phyloP scores from a whole-genome alignment of 2,329 filamentous ascomycete species.

The Xylaria multiplex region DNA sequence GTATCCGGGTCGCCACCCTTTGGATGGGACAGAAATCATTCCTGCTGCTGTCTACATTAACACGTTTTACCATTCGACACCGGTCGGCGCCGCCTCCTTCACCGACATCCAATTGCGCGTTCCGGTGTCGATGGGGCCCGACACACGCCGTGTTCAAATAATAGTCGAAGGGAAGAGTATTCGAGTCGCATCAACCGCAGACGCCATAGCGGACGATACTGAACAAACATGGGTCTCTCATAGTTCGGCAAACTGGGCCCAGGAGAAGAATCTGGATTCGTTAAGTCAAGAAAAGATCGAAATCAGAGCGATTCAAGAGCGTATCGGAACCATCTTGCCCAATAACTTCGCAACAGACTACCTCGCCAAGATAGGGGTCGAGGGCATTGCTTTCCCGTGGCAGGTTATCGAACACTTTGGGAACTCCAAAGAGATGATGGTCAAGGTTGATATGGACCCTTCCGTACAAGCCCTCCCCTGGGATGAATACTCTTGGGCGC shows the following conservation, averaged over 20 bases:
- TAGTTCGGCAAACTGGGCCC: conserved; percentile 38
- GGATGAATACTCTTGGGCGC: conserved; percentile 41
- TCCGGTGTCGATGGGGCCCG: conserved; percentile 50
- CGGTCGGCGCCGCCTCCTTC: conserved; percentile 40
- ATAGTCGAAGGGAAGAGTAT: conserved; percentile 47
- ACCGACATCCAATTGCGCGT: conserved; percentile 50
- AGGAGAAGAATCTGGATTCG: background rate
- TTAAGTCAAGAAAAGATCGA: conserved; percentile 31
- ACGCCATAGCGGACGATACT: background rate
- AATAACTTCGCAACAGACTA: conserved; percentile 53
- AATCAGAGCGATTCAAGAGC: conserved; percentile 43
- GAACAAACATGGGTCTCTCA: conserved; percentile 49
- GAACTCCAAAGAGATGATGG: conserved; percentile 54
- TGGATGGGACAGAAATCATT: conserved; percentile 56
- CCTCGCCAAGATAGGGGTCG: conserved; percentile 53
- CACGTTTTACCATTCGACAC: conserved; percentile 49
- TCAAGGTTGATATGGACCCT: conserved; percentile 51
- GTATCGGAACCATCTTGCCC: conserved; percentile 44
- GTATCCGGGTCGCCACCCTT: conserved; percentile 52
- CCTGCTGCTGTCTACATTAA: conserved; percentile 56
- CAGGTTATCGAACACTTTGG: conserved; percentile 52
- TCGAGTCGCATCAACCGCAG: conserved; percentile 50
- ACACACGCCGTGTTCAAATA: conserved; percentile 52
- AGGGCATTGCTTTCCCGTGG: conserved; percentile 56
- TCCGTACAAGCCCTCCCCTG: conserved; percentile 46